These are phyloP conservation scores for Acanthamoeba triangularis DNA, from an alignment of 208 protist genomes.

Conservation along the genomic window DNA sequence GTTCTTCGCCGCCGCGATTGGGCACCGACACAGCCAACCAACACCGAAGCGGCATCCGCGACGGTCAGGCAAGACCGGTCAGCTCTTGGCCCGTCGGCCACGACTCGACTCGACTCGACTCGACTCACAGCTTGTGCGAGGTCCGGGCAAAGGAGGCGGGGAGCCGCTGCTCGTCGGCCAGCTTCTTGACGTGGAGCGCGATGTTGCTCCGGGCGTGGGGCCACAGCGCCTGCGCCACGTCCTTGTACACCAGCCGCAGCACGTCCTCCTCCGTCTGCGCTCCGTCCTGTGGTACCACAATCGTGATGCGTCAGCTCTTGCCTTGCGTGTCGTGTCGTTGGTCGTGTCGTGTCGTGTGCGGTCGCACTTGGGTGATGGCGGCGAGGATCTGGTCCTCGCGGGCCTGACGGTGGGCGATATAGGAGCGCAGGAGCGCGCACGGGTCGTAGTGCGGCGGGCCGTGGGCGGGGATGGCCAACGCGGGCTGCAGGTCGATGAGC, in stretches of 20 bases:
- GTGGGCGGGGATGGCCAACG: slow-evolving; percentile 40
- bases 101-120: too few species aligned
- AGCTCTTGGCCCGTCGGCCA: too few species aligned
- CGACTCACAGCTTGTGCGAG: not conserved
- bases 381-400: slow-evolving; percentile 19
- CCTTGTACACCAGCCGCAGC: slow-evolving; percentile 20
- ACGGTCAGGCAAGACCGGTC: too few species aligned
- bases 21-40: too few species aligned
- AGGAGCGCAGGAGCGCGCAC: not conserved
- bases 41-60: too few species aligned
- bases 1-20: not conserved
- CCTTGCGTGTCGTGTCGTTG: not conserved
- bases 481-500: slow-evolving; percentile 12
- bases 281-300: not conserved
- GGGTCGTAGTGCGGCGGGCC: slow-evolving; percentile 27
- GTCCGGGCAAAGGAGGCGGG: not conserved
- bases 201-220: slow-evolving; percentile 32
- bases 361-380: slow-evolving; percentile 10
- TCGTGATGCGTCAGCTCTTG: not conserved
- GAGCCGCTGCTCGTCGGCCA: slow-evolving; percentile 12
- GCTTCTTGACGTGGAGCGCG: slow-evolving; percentile 7
- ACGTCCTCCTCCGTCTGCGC: slow-evolving; percentile 30
- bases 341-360: not conserved
- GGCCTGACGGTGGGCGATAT: slow-evolving; percentile 35
- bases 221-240: slow-evolving; percentile 41